Percentiles rank a stretch among this genome's conserved stretches.
These are phyloP conservation scores for Berberis vulgaris DNA, from an alignment of 164 flowering plant genomes.

Conservation along the genomic window DNA sequence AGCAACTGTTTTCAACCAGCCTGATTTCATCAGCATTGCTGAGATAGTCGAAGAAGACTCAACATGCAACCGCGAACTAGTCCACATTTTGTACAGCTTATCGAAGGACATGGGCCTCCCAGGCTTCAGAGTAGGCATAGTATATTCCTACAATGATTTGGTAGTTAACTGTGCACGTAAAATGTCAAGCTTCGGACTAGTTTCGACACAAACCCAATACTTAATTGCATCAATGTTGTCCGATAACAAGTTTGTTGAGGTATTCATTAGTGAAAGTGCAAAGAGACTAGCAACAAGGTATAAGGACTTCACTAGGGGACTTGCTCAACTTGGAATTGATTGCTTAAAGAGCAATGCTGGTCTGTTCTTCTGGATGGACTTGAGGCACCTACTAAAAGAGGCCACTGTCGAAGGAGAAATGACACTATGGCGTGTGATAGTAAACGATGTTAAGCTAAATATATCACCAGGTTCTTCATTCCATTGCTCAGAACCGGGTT, in stretches of 20 bases:
- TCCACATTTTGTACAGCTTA: conserved; percentile 12
- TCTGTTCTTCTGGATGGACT: no score
- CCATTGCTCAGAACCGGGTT: no score
- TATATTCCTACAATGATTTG: conserved; percentile 10
- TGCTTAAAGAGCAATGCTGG: conserved; percentile 49
- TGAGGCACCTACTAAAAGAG: conserved; percentile 32
- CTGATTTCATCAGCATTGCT: conserved; percentile 7
- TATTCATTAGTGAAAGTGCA: conserved; percentile 3
- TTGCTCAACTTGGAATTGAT: conserved; percentile 27
- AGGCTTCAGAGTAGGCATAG: conserved; percentile 13
- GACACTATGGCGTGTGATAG: conserved; percentile 54
- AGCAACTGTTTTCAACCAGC: no score
- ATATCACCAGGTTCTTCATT: no score
- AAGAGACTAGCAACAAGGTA: conserved; percentile 8
- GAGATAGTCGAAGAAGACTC: conserved; percentile 2
- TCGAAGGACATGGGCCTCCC: conserved; percentile 15
- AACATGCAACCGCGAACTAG: conserved; percentile 8
- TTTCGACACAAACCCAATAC: no score
- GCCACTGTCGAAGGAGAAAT: conserved; percentile 52
- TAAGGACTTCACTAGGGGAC: conserved; percentile 2
- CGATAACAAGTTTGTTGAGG: conserved; percentile 3
- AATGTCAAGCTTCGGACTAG: no score
- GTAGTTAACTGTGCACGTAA: no score
- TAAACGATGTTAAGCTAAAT: conserved; percentile 39
- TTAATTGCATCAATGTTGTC: no score